Percentiles rank a stretch among this genome's conserved stretches.
Conservation (phyloP, 352 stramenopile species). For the Globisporangium canariense region DNA sequence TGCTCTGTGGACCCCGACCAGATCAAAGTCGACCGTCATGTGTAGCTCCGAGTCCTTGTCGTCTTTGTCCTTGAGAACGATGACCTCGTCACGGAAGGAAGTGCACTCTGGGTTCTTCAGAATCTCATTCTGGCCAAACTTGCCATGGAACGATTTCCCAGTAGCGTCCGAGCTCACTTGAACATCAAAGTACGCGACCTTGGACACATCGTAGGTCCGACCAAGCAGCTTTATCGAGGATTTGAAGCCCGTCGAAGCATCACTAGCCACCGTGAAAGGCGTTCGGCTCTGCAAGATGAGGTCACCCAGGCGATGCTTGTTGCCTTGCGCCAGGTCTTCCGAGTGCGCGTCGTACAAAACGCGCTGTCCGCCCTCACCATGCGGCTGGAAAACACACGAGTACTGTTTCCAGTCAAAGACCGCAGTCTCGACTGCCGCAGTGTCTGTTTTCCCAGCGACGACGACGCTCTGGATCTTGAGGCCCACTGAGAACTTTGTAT, state of each 20-base stretch:
- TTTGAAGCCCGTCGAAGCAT: neutral
- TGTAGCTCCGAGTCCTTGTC: slow-evolving; percentile 33
- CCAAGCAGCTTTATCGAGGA: slow-evolving; percentile 37
- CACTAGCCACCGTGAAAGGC: neutral
- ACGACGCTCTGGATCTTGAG: slow-evolving; percentile 30
- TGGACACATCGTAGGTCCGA: slow-evolving; percentile 50
- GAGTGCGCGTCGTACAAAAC: slow-evolving; percentile 43
- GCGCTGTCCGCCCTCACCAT: slow-evolving; percentile 38
- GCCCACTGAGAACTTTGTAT: slow-evolving; percentile 50
- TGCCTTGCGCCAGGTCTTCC: slow-evolving; percentile 40
- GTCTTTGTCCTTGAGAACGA: slow-evolving; percentile 42
- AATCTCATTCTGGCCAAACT: slow-evolving; percentile 32
- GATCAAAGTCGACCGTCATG: slow-evolving; percentile 33
- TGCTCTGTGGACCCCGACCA: slow-evolving; percentile 52
- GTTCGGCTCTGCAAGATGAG: slow-evolving; percentile 20
- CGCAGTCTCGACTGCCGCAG: neutral
- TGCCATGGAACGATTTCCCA: slow-evolving; percentile 35
- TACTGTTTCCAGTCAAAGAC: slow-evolving; percentile 37
- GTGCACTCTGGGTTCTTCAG: slow-evolving; percentile 26
- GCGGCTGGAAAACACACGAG: slow-evolving; percentile 42
- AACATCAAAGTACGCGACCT: slow-evolving; percentile 59
- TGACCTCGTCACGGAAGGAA: slow-evolving; percentile 26
- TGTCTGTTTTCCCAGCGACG: slow-evolving; percentile 1
- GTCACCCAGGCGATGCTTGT: slow-evolving; percentile 29
- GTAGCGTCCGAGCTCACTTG: slow-evolving; percentile 28